phyloP scores from a whole-genome alignment of 371 early-diverging fungal genomes.

The Capniomyces stellatus region DNA sequence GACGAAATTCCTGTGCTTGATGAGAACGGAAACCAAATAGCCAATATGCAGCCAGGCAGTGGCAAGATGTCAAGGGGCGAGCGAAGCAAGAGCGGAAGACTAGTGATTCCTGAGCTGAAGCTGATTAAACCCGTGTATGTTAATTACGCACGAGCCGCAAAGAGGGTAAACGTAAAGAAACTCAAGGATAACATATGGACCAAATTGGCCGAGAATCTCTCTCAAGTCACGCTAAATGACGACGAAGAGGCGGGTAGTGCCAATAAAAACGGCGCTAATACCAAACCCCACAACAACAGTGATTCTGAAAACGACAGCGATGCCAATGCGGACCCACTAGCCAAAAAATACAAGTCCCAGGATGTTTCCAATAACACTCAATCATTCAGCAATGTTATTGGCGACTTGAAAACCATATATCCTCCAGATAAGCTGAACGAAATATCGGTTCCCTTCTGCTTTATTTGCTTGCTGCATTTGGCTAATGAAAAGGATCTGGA shows the following conservation, averaged over 20 bases:
- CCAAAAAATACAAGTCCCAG: too few species aligned
- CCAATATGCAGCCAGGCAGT: too few species aligned
- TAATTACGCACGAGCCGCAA: slow-evolving; percentile 71
- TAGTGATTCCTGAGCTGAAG: slow-evolving; percentile 35
- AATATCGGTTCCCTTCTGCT: slow-evolving; percentile 87
- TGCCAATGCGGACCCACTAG: too few species aligned
- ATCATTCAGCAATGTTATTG: slow-evolving; percentile 51
- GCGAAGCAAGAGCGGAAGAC: too few species aligned
- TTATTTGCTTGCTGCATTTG: slow-evolving; percentile 87
- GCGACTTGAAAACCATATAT: slow-evolving; percentile 47
- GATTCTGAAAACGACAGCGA: too few species aligned
- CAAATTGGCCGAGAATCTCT: slow-evolving; percentile 28
- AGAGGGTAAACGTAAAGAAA: slow-evolving; percentile 83
- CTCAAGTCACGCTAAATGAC: too few species aligned
- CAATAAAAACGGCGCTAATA: too few species aligned
- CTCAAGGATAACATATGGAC: slow-evolving; percentile 92
- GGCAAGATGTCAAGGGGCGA: too few species aligned
- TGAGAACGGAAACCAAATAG: slow-evolving; percentile 7
- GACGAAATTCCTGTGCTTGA: slow-evolving; percentile 6
- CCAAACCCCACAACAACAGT: slow-evolving; percentile 4
- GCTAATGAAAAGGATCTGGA: slow-evolving; percentile 79
- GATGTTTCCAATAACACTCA: slow-evolving; percentile 30
- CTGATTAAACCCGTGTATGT: slow-evolving; percentile 51
- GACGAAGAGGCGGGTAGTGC: too few species aligned
- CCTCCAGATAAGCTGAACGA: slow-evolving; percentile 59